Evolutionary conservation across 2,329 filamentous ascomycete genomes (phyloP).

Genomic region (Xylaria sp.): DNA sequence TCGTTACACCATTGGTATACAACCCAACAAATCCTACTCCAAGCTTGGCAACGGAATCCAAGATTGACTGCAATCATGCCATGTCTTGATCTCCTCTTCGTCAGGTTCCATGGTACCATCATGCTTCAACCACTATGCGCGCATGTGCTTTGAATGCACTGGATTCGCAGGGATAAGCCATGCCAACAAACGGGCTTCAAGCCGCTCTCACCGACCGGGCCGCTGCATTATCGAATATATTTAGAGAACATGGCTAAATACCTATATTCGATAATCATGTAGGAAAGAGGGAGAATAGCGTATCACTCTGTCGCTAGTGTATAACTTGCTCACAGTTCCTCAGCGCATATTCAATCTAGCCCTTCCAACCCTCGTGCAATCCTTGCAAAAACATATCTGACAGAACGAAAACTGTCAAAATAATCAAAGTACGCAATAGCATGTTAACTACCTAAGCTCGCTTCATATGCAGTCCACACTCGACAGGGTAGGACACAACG

Average conservation of each 20-base stretch:
- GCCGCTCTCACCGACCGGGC: slow-evolving; percentile 3
- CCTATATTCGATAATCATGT: not conserved
- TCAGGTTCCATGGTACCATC: not conserved
- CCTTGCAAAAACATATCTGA: too few species aligned
- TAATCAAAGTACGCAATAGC: not conserved
- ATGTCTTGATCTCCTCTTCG: not conserved
- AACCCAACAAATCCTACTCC: not conserved
- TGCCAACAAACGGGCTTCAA: not conserved
- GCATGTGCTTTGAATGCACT: not conserved
- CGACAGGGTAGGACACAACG: not conserved
- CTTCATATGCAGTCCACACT: not conserved
- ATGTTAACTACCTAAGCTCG: not conserved
- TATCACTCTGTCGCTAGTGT: not conserved
- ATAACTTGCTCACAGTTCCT: not conserved
- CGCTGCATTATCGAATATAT: not conserved
- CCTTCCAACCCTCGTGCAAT: not conserved
- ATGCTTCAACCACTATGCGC: not conserved
- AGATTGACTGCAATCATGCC: not conserved
- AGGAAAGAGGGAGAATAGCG: not conserved
- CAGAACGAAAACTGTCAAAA: not conserved
- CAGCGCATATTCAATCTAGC: not conserved
- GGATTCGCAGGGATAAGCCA: not conserved
- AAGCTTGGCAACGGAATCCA: not conserved
- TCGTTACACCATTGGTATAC: not conserved
- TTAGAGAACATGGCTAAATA: not conserved